Base-by-base conservation (phyloP, 139 green algal species). In the Mesostigma viride region DNA sequence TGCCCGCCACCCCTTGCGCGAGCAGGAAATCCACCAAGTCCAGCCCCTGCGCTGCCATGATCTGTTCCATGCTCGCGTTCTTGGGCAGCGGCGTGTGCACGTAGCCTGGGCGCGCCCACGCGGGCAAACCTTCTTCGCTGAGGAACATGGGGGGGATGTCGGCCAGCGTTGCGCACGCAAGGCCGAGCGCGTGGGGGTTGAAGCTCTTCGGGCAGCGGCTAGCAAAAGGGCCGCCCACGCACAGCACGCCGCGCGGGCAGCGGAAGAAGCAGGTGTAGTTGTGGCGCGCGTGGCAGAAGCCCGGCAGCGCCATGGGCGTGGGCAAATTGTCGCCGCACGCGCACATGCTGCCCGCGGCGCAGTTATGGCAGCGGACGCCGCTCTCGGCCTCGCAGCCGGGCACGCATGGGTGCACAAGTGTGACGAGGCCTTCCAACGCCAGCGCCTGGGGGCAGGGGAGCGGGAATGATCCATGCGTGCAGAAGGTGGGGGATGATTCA, bases 261-360 rank as follows among this genome's bases (percentile, higher is more conserved):
- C 28, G 11, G 67, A 44, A 72, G 34, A 66, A 61, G 67, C 67
- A 72, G 11, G 56, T 72, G 67, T 72, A 72, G 57, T 72, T 72
- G 33, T 44, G 30, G 22, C 31, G 61, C 40, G 69, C 22, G 59
- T 75, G 68, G 68, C 68, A 75, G 68, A 75, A 75, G n/a, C 60
- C 68, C 6, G 68, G 68, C n/a, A 75, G 61, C 24, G 59, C 62
- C 26, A 69, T n/a, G 22, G 68, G 68, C 32, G 45, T 35, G 11
- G 59, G 68, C 17, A 44, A 22, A 47, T 65, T 60, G n/a, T 14
- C 31, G 27, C 68, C 68, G 32, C 68, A 74, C 5, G 46, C 68
- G 59, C 68, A 75, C 1, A 60, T 33, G 40, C 34, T 63, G 31
- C 68, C 68, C 5, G 68, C 26, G 6, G 46, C 44, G 61, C 68